A percentile compares a stretch with the other conserved stretches of the same genome.
phyloP scores from a whole-genome alignment of 2,329 filamentous ascomycete genomes.

The Exophiala alcalophila region DNA sequence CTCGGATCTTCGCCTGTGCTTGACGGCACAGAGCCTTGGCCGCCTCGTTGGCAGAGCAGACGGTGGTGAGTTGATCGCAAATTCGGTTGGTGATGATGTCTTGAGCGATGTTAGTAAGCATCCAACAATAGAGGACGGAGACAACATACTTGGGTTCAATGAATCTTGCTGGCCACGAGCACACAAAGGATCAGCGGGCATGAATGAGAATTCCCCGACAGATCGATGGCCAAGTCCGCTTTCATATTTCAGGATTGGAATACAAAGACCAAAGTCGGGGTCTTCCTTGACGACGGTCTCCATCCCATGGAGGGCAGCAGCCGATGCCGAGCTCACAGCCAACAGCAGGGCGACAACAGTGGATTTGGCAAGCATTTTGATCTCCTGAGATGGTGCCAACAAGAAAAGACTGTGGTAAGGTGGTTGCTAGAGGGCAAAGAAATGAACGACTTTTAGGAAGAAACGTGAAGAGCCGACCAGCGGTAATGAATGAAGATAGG shows the following conservation, averaged over 20 bases:
- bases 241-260: constrained; percentile 57
- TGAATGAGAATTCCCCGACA: constrained; percentile 64
- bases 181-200: constrained; percentile 61
- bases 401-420: constrained; percentile 8
- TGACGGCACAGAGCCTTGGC: constrained; percentile 54
- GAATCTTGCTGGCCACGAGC: constrained; percentile 61
- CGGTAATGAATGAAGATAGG: constrained; percentile 19
- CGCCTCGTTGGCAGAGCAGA: constrained; percentile 61
- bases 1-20: constrained; percentile 54
- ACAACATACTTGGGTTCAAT: constrained; percentile 55
- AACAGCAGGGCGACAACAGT: constrained; percentile 19
- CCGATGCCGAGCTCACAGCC: constrained; percentile 22
- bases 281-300: constrained; percentile 28
- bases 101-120: background rate
- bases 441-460: constrained; percentile 16
- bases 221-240: constrained; percentile 52
- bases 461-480: constrained; percentile 25
- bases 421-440: constrained; percentile 7
- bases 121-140: background rate
- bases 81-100: constrained; percentile 71
- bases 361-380: constrained; percentile 24
- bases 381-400: constrained; percentile 5
- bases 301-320: constrained; percentile 22
- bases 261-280: constrained; percentile 50
- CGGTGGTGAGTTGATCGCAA: constrained; percentile 66